Base-by-base conservation (phyloP, 192 early-diverging fungal species). In the Dissophora ornata region DNA sequence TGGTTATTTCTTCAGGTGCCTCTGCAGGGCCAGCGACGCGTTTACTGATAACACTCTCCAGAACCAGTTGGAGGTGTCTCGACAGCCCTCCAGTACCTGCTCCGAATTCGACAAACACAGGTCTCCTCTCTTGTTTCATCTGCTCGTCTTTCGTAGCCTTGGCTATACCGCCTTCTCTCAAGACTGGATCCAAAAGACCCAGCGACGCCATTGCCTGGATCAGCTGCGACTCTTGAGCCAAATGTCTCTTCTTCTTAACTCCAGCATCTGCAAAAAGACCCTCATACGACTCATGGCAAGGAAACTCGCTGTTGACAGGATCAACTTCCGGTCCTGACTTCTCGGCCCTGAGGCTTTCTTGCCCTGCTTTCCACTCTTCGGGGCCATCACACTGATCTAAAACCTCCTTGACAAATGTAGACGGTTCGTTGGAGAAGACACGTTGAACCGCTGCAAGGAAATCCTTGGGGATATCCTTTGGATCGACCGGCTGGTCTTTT, bases 41-140 rank as follows among this genome's bases (percentile, higher is more conserved):
- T 15, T 49, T 34, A 24, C 15, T 4, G 18, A 67, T 52, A 16
- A 67, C 29, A 26, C 25, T 62, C 47, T 77, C 73, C 45, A 77
- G 53, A 38, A 54, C 64, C 50, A 77, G 52, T 36, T 77, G 73
- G 2, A 77, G 36, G 51, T 77, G 73, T 48, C 73, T 36, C 19
- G 73, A 77, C 2, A 77, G 40, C 15, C 73, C 73, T 15, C 73
- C 73, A 6, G 73, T 77, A 32, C 73, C 73, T 44, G 73, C 73
- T 24, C 73, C 73, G 57, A 77, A 77, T 24, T 77, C 73, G 8
- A 77, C 65, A 57, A 77, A 77, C 0, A 77, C 69, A 1, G 69
- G 53, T 40, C 38, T 32, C 36, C 32, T 44, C 0, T 11, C 22
- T 30, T 24, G 11, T 1, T 34, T 19, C 19, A 24, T 1, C 6